phyloP scores from a whole-genome alignment of 495 filamentous ascomycete genomes.

The Viridothelium virens region DNA sequence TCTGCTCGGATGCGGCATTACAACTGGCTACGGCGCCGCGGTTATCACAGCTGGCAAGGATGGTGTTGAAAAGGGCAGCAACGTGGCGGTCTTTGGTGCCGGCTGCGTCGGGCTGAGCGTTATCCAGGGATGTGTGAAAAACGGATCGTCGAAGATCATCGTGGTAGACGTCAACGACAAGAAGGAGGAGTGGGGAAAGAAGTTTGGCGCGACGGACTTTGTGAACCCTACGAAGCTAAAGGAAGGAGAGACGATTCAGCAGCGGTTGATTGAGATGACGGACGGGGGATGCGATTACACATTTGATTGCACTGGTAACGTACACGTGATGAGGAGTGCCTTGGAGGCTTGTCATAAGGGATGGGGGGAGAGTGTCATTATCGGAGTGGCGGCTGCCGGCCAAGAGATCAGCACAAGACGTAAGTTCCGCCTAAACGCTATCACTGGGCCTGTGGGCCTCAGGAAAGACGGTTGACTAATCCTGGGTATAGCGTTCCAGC shows the following conservation, averaged over 20 bases:
- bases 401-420: conserved; percentile 95
- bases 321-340: conserved; percentile 89
- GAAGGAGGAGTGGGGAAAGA: conserved; percentile 86
- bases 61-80: conserved; percentile 70
- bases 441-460: conserved; percentile 16
- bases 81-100: conserved; percentile 89
- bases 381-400: conserved; percentile 93
- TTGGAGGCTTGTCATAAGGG: conserved; percentile 99
- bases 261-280: conserved; percentile 94
- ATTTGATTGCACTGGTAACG: conserved; percentile 97
- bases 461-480: not conserved
- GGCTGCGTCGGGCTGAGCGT: conserved; percentile 94
- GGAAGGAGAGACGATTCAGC: conserved; percentile 68
- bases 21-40: conserved; percentile 94
- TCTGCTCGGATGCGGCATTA: conserved; percentile 94
- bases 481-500: conserved; percentile 71
- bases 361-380: conserved; percentile 97
- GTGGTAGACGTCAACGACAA: conserved; percentile 87
- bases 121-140: conserved; percentile 87
- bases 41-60: conserved; percentile 72
- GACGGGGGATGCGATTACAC: conserved; percentile 98
- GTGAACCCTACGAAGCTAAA: conserved; percentile 81
- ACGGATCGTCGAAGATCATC: conserved; percentile 82
- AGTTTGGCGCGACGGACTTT: conserved; percentile 95
- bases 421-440: conserved; percentile 45